phyloP scores from a whole-genome alignment of 306 rosid genomes.

The Neltuma alba region DNA sequence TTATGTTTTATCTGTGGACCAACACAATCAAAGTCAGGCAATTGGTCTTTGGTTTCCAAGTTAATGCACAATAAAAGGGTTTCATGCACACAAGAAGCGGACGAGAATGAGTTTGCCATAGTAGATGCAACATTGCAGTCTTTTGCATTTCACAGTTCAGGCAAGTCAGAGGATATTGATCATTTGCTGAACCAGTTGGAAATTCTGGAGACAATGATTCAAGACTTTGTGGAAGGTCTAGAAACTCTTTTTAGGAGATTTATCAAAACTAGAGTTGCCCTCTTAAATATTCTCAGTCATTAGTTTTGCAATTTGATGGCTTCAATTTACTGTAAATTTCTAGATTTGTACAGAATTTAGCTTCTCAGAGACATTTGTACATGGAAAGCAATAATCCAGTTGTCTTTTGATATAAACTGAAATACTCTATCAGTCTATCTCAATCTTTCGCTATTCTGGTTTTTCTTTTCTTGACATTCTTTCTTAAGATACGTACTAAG shows the following conservation, averaged over 20 bases:
- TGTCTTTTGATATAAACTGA: not conserved
- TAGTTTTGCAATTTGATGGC: not conserved
- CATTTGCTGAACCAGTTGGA: conserved; percentile 15
- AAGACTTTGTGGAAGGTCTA: conserved; percentile 22
- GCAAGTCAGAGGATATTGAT: not conserved
- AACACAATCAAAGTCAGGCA: conserved; percentile 7
- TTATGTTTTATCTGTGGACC: conserved; percentile 11
- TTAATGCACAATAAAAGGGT: conserved; percentile 14
- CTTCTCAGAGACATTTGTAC: not conserved
- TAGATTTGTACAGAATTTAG: not conserved
- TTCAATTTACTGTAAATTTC: not conserved
- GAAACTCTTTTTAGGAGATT: not conserved
- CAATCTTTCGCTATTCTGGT: not conserved
- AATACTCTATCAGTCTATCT: not conserved
- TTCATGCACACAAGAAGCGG: conserved; percentile 11
- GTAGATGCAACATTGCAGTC: conserved; percentile 4
- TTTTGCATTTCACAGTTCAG: not conserved
- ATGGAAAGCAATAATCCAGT: not conserved
- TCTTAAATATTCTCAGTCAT: conserved; percentile 6
- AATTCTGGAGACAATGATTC: conserved; percentile 12
- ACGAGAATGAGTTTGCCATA: conserved; percentile 12
- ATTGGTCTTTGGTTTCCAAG: conserved; percentile 32
- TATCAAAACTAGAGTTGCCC: conserved; percentile 28
- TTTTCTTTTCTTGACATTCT: not conserved
- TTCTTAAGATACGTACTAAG: not conserved